phyloP scores from a whole-genome alignment of 1,284 basidiomycete genomes.

The Xerocomus amazonicus region DNA sequence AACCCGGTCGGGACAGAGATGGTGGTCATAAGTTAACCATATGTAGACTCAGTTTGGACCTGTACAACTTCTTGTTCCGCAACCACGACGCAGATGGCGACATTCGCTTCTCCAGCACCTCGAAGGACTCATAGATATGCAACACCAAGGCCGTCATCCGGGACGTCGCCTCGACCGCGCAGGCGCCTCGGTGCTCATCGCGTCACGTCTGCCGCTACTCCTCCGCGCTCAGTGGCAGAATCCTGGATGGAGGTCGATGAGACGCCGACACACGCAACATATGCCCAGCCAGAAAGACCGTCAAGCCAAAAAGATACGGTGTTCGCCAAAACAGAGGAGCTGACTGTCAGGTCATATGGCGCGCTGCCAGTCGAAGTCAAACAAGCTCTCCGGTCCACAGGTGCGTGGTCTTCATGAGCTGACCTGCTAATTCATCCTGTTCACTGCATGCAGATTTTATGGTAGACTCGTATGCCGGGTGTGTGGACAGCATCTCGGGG shows the following conservation, averaged over 20 bases:
- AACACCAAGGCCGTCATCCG: constrained; percentile 37
- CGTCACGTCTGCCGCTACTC: constrained; percentile 27
- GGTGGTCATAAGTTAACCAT: constrained; percentile 12
- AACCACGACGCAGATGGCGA: constrained; percentile 25
- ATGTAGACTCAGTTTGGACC: constrained; percentile 13
- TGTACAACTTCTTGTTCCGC: constrained; percentile 1
- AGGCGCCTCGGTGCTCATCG: constrained; percentile 25
- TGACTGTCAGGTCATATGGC: constrained; percentile 66
- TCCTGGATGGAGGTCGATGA: constrained; percentile 69
- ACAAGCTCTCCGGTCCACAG: constrained; percentile 63
- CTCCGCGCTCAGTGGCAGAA: constrained; percentile 35
- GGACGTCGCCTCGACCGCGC: constrained; percentile 33
- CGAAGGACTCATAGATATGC: constrained; percentile 40
- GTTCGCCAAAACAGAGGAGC: constrained; percentile 71
- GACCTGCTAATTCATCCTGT: background rate
- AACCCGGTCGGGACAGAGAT: constrained; percentile 41
- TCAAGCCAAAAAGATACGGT: constrained; percentile 41
- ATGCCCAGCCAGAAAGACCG: constrained; percentile 32
- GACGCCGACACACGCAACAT: constrained; percentile 35
- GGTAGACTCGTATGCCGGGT: constrained; percentile 62
- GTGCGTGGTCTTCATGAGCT: constrained; percentile 34
- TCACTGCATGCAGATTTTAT: constrained; percentile 53
- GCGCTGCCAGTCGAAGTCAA: constrained; percentile 70
- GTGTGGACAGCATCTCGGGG: constrained; percentile 65
- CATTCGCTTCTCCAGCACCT: constrained; percentile 44